phyloP scores from a whole-genome alignment of 1,284 basidiomycete species.

The Afroboletus lepidellus region DNA sequence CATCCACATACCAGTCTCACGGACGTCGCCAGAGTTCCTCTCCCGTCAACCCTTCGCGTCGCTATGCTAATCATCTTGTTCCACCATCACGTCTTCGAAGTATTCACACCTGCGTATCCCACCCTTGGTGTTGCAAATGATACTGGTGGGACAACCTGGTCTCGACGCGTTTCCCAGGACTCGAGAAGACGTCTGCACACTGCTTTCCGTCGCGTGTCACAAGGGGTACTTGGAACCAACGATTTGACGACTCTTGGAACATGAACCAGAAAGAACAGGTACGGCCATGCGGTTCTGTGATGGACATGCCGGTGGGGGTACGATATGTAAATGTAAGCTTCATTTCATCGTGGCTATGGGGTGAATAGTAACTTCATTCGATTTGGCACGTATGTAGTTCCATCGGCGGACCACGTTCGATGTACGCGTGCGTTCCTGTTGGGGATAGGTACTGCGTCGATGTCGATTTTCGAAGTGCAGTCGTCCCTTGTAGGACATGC shows the following conservation, averaged over 20 bases:
- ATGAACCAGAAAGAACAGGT: not conserved
- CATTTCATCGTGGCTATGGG: not conserved
- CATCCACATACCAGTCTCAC: not conserved
- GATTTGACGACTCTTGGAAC: not conserved
- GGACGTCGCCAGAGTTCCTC: too few relatives aligned
- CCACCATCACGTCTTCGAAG: too few relatives aligned
- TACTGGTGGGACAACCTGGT: not conserved
- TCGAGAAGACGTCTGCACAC: not conserved
- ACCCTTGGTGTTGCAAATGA: not conserved
- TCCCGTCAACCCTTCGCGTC: too few relatives aligned
- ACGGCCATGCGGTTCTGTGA: not conserved
- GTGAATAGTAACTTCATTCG: not conserved
- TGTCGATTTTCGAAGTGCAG: slow-evolving; percentile 7
- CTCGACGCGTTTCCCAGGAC: not conserved
- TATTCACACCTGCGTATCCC: not conserved
- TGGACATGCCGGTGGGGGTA: not conserved
- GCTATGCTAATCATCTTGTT: not conserved
- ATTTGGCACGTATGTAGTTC: not conserved
- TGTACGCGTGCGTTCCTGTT: slow-evolving; percentile 5
- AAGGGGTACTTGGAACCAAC: not conserved
- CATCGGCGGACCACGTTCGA: slow-evolving; percentile 1
- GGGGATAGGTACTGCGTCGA: not conserved
- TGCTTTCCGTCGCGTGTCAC: not conserved
- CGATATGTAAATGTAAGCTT: not conserved
- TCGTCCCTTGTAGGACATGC: slow-evolving; percentile 4